Conservation (phyloP, 108 stramenopile species). For the Fragilariopsis cylindrus region DNA sequence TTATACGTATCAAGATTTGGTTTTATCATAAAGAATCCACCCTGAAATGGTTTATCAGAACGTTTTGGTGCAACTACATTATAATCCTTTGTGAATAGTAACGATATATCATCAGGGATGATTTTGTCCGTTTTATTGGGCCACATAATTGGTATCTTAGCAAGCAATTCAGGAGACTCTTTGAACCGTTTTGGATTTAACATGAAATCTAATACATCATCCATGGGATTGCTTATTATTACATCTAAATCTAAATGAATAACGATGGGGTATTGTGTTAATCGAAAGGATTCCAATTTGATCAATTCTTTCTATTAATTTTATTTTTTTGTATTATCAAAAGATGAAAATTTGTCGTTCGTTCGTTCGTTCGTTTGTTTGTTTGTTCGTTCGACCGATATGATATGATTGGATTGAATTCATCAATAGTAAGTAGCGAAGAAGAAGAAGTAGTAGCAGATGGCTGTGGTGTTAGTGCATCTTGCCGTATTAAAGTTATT, state of each 20-base stretch:
- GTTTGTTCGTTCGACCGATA: too few relatives aligned
- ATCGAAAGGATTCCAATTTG: conserved; percentile 92
- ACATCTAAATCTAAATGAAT: conserved; percentile 95
- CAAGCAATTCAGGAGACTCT: conserved; percentile 11
- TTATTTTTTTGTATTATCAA: conserved; percentile 32
- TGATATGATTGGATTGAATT: too few relatives aligned
- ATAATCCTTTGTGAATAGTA: conserved; percentile 79
- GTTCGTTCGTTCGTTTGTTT: too few relatives aligned
- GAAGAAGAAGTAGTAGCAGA: too few relatives aligned
- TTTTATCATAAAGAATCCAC: conserved; percentile 89
- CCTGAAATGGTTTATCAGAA: conserved; percentile 74
- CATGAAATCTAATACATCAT: conserved; percentile 67
- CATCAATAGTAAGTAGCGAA: too few relatives aligned
- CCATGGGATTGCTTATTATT: conserved; percentile 81
- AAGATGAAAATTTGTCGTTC: not conserved
- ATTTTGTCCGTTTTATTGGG: conserved; percentile 21
- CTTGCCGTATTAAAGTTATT: not conserved
- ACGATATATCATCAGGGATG: conserved; percentile 38
- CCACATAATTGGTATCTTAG: conserved; percentile 40
- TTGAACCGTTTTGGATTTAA: conserved; percentile 10
- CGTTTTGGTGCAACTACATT: conserved; percentile 57
- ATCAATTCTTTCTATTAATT: conserved; percentile 78
- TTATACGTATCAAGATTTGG: conserved; percentile 70
- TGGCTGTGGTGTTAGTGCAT: too few relatives aligned
- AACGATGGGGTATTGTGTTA: conserved; percentile 84